Evolutionary conservation across 768 basidiomycete species (phyloP).

Genomic region (Mycena sanguinolenta): DNA sequence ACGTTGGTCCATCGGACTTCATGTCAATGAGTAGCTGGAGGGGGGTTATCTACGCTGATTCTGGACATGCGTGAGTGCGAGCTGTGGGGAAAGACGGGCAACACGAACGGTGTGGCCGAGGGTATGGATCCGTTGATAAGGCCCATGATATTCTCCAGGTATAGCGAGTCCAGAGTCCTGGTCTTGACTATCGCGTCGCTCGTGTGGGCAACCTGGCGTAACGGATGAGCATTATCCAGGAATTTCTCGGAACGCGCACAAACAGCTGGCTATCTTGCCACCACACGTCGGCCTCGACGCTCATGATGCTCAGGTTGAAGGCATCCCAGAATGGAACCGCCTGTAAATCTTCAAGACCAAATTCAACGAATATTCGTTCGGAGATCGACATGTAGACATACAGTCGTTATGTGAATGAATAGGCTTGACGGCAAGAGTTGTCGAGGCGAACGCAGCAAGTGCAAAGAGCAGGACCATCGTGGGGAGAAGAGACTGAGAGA

Average conservation of each 20-base stretch:
- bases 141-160: constrained; percentile 50
- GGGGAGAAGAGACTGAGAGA: neutral
- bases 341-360: constrained; percentile 47
- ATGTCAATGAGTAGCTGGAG: constrained; percentile 56
- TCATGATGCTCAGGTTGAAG: constrained; percentile 54
- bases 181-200: constrained; percentile 45
- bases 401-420: constrained; percentile 60
- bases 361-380: neutral
- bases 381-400: constrained; percentile 39
- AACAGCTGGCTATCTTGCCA: constrained; percentile 50
- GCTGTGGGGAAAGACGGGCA: neutral
- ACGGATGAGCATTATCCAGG: neutral
- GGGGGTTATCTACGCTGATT: constrained; percentile 42
- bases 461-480: constrained; percentile 32
- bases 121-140: constrained; percentile 45
- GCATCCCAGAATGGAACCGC: constrained; percentile 54
- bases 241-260: constrained; percentile 38
- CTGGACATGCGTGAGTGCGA: neutral
- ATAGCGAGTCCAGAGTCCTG: constrained; percentile 52
- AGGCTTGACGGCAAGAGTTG: constrained; percentile 46
- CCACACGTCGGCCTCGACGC: constrained; percentile 58
- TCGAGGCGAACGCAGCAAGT: constrained; percentile 35
- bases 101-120: constrained; percentile 39
- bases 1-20: constrained; percentile 51
- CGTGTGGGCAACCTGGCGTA: constrained; percentile 51